A percentile compares a stretch with the other conserved stretches of the same genome.
These are phyloP conservation scores for Glycyrrhiza uralensis DNA, from an alignment of 306 rosid species.

Conservation along the genomic window DNA sequence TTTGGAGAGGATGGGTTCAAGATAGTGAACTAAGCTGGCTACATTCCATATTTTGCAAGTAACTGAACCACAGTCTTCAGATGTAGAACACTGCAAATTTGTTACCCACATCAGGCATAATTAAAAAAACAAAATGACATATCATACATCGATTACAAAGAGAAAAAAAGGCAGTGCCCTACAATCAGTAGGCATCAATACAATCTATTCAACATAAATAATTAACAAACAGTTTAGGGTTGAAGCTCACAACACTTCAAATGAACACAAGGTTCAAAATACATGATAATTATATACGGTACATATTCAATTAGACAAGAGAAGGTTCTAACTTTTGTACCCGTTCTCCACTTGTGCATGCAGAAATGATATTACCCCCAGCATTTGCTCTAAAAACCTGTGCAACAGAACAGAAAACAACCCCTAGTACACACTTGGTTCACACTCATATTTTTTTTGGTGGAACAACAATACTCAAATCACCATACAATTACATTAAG, in stretches of 20 bases:
- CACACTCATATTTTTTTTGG: no score
- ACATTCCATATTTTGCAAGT: slow-evolving; percentile 82
- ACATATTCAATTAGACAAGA: background rate
- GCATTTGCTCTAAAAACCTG: slow-evolving; percentile 89
- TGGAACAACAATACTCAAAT: background rate
- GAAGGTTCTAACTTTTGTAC: slow-evolving; percentile 52
- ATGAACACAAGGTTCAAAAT: background rate
- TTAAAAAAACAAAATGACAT: slow-evolving; percentile 16
- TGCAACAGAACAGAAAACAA: slow-evolving; percentile 33
- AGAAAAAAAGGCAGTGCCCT: no score
- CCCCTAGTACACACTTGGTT: no score
- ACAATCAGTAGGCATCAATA: background rate
- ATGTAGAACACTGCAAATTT: slow-evolving; percentile 61
- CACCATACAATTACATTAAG: background rate
- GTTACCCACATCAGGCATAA: slow-evolving; percentile 17
- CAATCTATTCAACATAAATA: slow-evolving; percentile 8
- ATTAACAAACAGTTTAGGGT: background rate
- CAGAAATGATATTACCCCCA: slow-evolving; percentile 68
- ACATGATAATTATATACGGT: background rate
- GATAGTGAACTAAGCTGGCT: slow-evolving; percentile 63
- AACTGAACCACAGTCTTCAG: slow-evolving; percentile 72
- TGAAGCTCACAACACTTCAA: background rate
- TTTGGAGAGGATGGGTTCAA: slow-evolving; percentile 33
- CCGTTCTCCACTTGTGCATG: slow-evolving; percentile 86
- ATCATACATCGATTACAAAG: background rate